Evolutionary conservation across 495 filamentous ascomycete species (phyloP).

Genomic region (Penicillium bialowiezense): DNA sequence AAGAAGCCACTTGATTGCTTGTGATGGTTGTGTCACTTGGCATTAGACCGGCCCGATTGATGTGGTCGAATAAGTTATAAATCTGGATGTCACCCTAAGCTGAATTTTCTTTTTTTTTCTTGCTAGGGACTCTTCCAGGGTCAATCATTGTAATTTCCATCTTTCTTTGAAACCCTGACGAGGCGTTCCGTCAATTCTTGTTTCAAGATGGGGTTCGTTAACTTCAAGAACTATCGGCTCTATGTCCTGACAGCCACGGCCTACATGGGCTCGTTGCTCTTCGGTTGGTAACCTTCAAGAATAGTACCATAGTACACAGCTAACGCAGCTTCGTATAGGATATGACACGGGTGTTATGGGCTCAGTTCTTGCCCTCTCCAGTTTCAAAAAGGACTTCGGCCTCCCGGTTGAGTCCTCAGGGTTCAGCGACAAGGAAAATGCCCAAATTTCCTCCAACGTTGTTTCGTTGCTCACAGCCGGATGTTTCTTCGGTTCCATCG

Average conservation of each 20-base stretch:
- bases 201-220: slow-evolving; percentile 26
- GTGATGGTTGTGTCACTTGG: slow-evolving; percentile 3
- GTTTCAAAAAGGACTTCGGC: slow-evolving; percentile 56
- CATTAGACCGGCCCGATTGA: background rate
- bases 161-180: background rate
- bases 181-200: background rate
- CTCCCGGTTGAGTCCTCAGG: slow-evolving; percentile 30
- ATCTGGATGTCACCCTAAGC: slow-evolving; percentile 3
- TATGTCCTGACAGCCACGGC: slow-evolving; percentile 54
- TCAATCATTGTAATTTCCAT: background rate
- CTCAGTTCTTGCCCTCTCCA: slow-evolving; percentile 50
- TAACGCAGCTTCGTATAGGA: slow-evolving; percentile 17
- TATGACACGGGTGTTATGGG: slow-evolving; percentile 62
- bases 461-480: slow-evolving; percentile 63
- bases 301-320: background rate
- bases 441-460: slow-evolving; percentile 52
- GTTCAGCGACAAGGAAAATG: slow-evolving; percentile 34
- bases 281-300: slow-evolving; percentile 31
- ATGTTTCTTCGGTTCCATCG: slow-evolving; percentile 65
- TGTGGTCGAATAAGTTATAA: slow-evolving; percentile 18
- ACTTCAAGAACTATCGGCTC: slow-evolving; percentile 50
- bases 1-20: slow-evolving; percentile 6
- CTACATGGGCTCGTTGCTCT: slow-evolving; percentile 52
- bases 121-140: background rate
- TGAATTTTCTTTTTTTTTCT: background rate